Evolutionary conservation across 2,329 filamentous ascomycete genomes (phyloP), one percentile per base, ranked within the genome.

Genomic region (Peltaster fructicola): DNA sequence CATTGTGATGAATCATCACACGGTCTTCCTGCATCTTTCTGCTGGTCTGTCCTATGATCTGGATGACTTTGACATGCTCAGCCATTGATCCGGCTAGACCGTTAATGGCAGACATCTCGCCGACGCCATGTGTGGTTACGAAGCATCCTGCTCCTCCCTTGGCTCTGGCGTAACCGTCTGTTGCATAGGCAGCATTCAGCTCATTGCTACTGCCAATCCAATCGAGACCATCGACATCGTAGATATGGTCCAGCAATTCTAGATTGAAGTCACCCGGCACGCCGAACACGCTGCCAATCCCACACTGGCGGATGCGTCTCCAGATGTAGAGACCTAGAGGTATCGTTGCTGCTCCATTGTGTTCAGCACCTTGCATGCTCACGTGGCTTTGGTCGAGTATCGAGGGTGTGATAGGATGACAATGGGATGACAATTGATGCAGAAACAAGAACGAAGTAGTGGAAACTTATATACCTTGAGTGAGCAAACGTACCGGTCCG

Each of bases 81-180:
- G 48, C 50, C 39, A 53, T 49, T 15, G 51, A 39, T 2, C 56
- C 56, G 3, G 54, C 52, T 12, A 59, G 43, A 11, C 51, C 56
- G 29, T 59, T 59, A 5, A 59, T 30, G 1, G 56, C 56, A 19
- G 48, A 53, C 4, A 59, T 35, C 33, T 59, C 56, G 11, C 67
- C 68, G 2, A 72, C 67, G 4, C 66, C 68, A 36, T 68, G 68
- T 0, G 67, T 69, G 1, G 68, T 72, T 15, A 71, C 49, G 6
- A 68, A 38, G 25, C 51, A 52, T 6, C 54, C 55, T 3, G 53
- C 51, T 5, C 61, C 44, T 5, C 60, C 59, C 32, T 65, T 65
- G 30, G 65, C 53, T 8, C 65, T 50, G 3, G 61, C 56, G 34
- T 71, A 71, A 2, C 63, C 66, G 33, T 71, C 66, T 3, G 62